Percentiles rank a stretch among this genome's conserved stretches.
These are phyloP conservation scores for Annulohypoxylon maeteangense DNA, from an alignment of 495 filamentous ascomycete genomes.

Conservation along the genomic window DNA sequence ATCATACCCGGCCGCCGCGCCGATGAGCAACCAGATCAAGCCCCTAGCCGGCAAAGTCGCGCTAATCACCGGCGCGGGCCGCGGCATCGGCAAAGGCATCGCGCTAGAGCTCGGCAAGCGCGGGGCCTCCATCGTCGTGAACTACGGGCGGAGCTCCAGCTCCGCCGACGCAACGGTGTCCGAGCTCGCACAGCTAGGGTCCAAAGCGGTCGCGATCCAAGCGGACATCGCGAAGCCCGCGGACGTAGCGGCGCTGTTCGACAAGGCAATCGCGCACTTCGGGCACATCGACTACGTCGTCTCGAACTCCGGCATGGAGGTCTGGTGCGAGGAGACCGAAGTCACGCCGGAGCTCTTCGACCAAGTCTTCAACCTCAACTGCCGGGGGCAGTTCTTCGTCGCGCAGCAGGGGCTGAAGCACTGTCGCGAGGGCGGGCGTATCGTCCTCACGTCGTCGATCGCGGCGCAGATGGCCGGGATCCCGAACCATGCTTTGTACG, in stretches of 20 bases:
- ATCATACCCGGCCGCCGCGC: conserved; percentile 10
- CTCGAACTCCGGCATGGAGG: conserved; percentile 74
- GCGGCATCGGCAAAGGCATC: conserved; percentile 81
- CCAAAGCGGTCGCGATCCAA: conserved; percentile 72
- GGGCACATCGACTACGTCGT: conserved; percentile 78
- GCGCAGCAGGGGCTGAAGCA: conserved; percentile 74
- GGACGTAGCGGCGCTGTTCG: conserved; percentile 70
- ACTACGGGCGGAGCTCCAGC: conserved; percentile 73
- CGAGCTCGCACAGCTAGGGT: conserved; percentile 67
- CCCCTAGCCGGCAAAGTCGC: conserved; percentile 72
- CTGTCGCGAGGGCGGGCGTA: conserved; percentile 67
- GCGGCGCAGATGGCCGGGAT: conserved; percentile 71
- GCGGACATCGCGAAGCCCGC: conserved; percentile 79
- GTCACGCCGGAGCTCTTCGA: conserved; percentile 82
- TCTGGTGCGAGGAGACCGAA: conserved; percentile 71
- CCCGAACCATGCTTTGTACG: conserved; percentile 71
- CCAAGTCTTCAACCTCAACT: conserved; percentile 80
- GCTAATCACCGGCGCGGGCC: conserved; percentile 72
- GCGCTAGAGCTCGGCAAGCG: conserved; percentile 80
- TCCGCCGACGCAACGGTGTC: conserved; percentile 72
- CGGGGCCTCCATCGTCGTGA: conserved; percentile 80
- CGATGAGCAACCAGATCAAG: conserved; percentile 46
- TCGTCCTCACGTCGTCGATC: conserved; percentile 73
- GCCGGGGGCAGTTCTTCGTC: conserved; percentile 84
- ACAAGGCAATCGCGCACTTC: conserved; percentile 47